phyloP scores from a whole-genome alignment of 73 alveolate genomes.

The Paramecium bursaria region DNA sequence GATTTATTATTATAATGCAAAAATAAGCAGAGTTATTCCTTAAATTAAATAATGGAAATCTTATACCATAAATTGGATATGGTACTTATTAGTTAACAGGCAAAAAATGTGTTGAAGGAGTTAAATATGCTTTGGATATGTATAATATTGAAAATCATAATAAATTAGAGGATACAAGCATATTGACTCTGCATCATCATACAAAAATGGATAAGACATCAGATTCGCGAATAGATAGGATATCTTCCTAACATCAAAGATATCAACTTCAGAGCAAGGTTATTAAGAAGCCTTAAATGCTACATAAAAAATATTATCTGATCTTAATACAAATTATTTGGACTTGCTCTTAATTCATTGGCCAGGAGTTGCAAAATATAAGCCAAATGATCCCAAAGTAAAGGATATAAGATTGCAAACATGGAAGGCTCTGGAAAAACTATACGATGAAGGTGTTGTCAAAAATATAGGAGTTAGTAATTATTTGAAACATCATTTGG shows the following conservation, averaged over 20 bases:
- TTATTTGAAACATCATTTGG: conserved; percentile 80
- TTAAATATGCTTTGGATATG: conserved; percentile 62
- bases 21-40: not conserved
- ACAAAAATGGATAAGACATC: conserved; percentile 71
- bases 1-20: conserved; percentile 17
- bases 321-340: conserved; percentile 72
- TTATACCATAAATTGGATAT: conserved; percentile 70
- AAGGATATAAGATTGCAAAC: conserved; percentile 83
- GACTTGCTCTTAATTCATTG: conserved; percentile 91
- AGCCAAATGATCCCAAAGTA: conserved; percentile 64
- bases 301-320: conserved; percentile 39
- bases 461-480: conserved; percentile 90
- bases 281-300: conserved; percentile 43
- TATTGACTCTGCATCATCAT: conserved; percentile 71
- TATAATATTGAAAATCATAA: not conserved
- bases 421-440: conserved; percentile 86
- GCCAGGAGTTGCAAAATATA: conserved; percentile 76
- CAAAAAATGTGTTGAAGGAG: conserved; percentile 38
- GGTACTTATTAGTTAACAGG: conserved; percentile 69
- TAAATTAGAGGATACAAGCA: conserved; percentile 65
- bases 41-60: conserved; percentile 44
- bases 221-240: conserved; percentile 69
- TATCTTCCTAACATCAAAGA: conserved; percentile 66
- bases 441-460: conserved; percentile 78
- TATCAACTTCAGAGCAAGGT: conserved; percentile 66